phyloP scores from a whole-genome alignment of 352 stramenopile genomes.

The Phytophthora sansomeana region DNA sequence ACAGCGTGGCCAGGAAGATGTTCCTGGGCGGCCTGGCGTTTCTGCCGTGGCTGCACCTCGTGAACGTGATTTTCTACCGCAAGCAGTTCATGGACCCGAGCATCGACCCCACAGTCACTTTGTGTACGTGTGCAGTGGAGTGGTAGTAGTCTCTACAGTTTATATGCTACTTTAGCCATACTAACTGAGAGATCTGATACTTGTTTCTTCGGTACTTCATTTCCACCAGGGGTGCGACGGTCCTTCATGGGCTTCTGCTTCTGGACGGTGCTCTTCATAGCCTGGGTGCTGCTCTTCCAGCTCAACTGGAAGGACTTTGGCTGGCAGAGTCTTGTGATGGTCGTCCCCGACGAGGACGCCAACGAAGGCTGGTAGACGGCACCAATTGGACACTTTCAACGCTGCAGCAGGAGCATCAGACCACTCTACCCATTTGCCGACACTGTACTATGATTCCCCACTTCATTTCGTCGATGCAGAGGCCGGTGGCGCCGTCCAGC shows the following conservation, averaged over 20 bases:
- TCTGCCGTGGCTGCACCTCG: conserved; percentile 84
- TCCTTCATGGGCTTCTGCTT: conserved; percentile 78
- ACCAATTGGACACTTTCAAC: too few species aligned
- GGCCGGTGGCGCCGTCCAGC: conserved; percentile 1
- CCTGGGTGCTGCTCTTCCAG: conserved; percentile 85
- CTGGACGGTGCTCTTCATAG: conserved; percentile 75
- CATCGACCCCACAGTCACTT: conserved; percentile 71
- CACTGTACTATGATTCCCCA: conserved; percentile 29
- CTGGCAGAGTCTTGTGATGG: conserved; percentile 82
- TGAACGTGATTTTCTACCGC: conserved; percentile 87
- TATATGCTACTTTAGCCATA: not conserved
- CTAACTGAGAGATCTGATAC: not conserved
- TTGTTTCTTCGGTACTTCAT: too few species aligned
- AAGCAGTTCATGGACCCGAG: conserved; percentile 79
- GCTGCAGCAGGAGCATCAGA: too few species aligned
- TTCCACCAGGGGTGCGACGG: conserved; percentile 75
- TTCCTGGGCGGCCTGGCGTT: conserved; percentile 79
- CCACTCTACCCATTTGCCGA: conserved; percentile 3
- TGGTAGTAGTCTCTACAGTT: not conserved
- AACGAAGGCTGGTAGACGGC: conserved; percentile 68
- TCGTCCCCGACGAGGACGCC: conserved; percentile 69
- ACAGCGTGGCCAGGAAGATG: conserved; percentile 82
- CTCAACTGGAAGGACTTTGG: conserved; percentile 88
- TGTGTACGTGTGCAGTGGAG: conserved; percentile 63
- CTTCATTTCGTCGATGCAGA: conserved; percentile 17